Base-by-base conservation (phyloP, 805 yeast genomes). In the Henningerozyma blattae region DNA sequence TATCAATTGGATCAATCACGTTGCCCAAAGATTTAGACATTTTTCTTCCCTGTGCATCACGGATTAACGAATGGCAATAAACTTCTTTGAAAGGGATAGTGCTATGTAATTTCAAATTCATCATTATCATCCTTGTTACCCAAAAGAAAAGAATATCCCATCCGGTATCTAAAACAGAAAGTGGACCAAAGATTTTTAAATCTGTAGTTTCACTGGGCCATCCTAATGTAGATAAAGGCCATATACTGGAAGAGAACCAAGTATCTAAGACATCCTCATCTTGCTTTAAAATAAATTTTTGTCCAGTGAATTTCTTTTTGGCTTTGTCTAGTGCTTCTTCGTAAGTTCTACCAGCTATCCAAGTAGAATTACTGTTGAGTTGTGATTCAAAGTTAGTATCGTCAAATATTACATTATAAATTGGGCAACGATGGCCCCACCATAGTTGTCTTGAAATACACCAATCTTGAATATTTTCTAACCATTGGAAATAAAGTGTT, bases 381-480 rank as follows among this genome's bases (percentile, higher is more conserved):
- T n/a, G n/a, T 40, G 65, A 60, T 42, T 72, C 77, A 45, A 74
- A 72, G 38, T 70, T 77, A 40, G 61, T 62, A 37, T 89, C 93
- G 52, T 84, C 94, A 37, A 89, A 65, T 35, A 70, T 66, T 40
- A 86, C 84, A 47, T 84, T 83, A 65, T 91, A 91, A 28, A 83
- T 94, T 18, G 98, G 98, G 62, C 95, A 83, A 65, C 97, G 77
- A 66, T 91, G 98, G 46, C 98, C 98, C 93, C 93, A 81, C 94
- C 94, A 83, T 35, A 75, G 57, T 60, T 75, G 81, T 64, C 98
- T 82, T 15, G 97, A 91, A 43, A 91, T 85, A 76, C 98, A 91
- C 98, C 98, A 91, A 64, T 91, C 98, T 66, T 91, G 96, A 46
- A 87, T 81, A 61, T 85, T 83, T 55, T 78, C 91, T 61, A 89